phyloP scores from a whole-genome alignment of 75 land plant genomes.

The Selaginella tamariscina region DNA sequence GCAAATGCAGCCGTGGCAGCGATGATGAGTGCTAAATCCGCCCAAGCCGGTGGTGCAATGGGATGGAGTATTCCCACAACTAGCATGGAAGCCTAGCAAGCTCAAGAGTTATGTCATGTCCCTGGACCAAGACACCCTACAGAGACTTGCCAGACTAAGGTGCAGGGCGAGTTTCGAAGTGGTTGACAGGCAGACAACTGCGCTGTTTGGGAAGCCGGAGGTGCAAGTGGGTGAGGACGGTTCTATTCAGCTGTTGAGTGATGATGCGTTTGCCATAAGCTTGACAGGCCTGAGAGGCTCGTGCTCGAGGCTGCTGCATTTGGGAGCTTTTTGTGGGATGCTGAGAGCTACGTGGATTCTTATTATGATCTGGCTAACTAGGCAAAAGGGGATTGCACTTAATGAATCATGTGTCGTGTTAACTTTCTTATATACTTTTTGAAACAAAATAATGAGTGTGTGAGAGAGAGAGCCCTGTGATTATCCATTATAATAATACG shows the following conservation, averaged over 20 bases:
- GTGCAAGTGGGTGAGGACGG: conserved; percentile 41
- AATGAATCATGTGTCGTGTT: too few species aligned
- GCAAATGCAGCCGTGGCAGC: not conserved
- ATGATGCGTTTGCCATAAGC: conserved; percentile 34
- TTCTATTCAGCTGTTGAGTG: conserved; percentile 31
- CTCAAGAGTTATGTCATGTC: conserved; percentile 48
- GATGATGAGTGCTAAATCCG: not conserved
- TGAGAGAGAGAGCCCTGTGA: too few species aligned
- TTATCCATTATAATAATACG: too few species aligned
- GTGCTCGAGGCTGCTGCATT: conserved; percentile 56
- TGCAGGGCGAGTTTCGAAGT: conserved; percentile 46
- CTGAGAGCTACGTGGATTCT: conserved; percentile 35
- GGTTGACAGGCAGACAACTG: conserved; percentile 65
- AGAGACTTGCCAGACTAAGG: conserved; percentile 52
- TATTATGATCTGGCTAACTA: conserved; percentile 27
- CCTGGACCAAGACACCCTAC: conserved; percentile 52
- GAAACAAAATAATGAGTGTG: too few species aligned
- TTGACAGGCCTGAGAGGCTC: conserved; percentile 47
- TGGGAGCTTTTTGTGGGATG: conserved; percentile 63
- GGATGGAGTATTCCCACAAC: not conserved
- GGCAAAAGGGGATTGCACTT: too few species aligned
- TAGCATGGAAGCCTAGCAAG: conserved; percentile 26
- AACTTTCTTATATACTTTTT: too few species aligned
- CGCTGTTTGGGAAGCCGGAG: conserved; percentile 66
- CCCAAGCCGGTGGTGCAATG: not conserved